These are phyloP conservation scores for Actinidia polygama DNA, from an alignment of 179 eudicot species.

Conservation along the genomic window DNA sequence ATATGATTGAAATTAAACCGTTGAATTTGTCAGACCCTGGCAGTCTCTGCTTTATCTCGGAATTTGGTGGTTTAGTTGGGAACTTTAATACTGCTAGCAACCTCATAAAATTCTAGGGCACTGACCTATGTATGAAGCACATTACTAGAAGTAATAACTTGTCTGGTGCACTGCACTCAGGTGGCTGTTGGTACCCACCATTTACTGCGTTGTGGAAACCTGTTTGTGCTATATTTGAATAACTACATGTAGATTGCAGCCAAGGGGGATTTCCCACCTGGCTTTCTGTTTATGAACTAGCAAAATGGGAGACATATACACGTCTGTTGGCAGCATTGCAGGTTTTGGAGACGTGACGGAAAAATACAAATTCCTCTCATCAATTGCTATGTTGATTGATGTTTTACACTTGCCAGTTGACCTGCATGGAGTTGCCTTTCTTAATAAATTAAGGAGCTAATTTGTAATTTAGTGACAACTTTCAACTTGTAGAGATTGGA, in stretches of 20 bases:
- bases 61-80: neutral
- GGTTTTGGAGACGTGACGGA: too few relatives aligned
- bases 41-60: neutral
- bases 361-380: neutral
- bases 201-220: neutral
- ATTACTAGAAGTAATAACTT: neutral
- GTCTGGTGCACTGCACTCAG: slow-evolving; percentile 13
- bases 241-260: too few relatives aligned
- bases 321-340: neutral
- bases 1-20: neutral
- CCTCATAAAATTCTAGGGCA: neutral
- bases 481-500: neutral
- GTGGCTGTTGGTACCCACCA: slow-evolving; percentile 9
- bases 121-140: neutral
- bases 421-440: neutral
- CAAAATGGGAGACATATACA: neutral
- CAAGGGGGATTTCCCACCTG: neutral
- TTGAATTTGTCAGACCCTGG: neutral
- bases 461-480: neutral
- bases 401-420: neutral
- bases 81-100: neutral
- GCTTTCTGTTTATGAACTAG: neutral
- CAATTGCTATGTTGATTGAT: neutral
- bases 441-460: neutral
- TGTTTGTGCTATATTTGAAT: too few relatives aligned